These are phyloP conservation scores for Cardiosporidium cionae DNA, from an alignment of 169 alveolate genomes.

Conservation along the genomic window DNA sequence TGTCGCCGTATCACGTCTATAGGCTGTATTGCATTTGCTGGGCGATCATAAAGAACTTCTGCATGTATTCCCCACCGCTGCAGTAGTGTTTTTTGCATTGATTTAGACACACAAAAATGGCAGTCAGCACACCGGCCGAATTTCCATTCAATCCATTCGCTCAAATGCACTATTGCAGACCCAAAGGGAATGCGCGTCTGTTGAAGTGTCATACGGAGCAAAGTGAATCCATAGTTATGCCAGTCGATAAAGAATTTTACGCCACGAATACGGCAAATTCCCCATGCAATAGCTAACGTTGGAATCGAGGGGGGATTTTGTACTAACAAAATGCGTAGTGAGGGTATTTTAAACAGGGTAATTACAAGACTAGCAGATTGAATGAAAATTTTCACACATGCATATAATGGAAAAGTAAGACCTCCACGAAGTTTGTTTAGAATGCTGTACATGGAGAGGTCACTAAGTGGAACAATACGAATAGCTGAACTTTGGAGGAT, in stretches of 20 bases:
- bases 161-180: conserved; percentile 18
- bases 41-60: conserved; percentile 68
- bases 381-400: not conserved
- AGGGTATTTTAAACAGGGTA: conserved; percentile 33
- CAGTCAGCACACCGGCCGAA: conserved; percentile 61
- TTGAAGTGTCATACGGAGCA: conserved; percentile 45
- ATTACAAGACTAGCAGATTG: not conserved
- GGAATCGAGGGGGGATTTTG: conserved; percentile 88
- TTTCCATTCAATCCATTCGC: conserved; percentile 52
- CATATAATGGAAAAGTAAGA: not conserved
- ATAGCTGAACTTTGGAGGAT: not conserved
- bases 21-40: conserved; percentile 47
- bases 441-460: not conserved
- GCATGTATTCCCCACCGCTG: conserved; percentile 51
- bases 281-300: conserved; percentile 37
- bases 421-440: not conserved
- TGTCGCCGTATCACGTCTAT: conserved; percentile 29
- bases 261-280: conserved; percentile 44
- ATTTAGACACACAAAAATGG: conserved; percentile 76
- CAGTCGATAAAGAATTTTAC: conserved; percentile 67
- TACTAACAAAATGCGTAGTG: conserved; percentile 49
- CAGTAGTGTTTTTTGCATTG: conserved; percentile 63
- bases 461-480: not conserved
- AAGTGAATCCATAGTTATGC: conserved; percentile 83
- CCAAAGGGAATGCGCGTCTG: not conserved